Base-by-base conservation (phyloP, 305 asterid genomes). In the Solanum hybrid region DNA sequence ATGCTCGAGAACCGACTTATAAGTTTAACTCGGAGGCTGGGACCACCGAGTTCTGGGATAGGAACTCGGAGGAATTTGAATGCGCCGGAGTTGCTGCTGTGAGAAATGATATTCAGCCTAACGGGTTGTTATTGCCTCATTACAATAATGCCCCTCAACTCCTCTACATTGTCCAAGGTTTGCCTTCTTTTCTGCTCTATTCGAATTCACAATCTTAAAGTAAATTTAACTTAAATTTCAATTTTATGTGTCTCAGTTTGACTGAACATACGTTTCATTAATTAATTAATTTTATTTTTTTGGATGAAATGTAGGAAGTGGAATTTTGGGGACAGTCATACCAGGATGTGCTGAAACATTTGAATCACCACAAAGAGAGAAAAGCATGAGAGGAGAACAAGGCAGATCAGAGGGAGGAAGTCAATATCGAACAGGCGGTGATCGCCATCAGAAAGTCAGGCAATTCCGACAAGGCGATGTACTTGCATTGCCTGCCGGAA, bases 281-380 rank as follows among this genome's bases (percentile, higher is more conserved):
- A n/a, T 1, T 68, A 2, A 65, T 20, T 45, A 0, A 10, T 10
- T 12, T 14, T 51, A 0, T 5, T 57, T 2, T 14, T 10, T 31
- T 7, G 38, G 45, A n/a, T 13, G 37, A 17, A 83, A 84, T 51
- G 75, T 93, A 95, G 97, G 98, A 7, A 87, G 85, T 39, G 97
- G 96, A 29, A 7, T 94, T 84, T 90, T 91, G 29, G 96, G 96
- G 86, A 79, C 41, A 14, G 94, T 95, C 2, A 65, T 95, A 27
- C 97, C 97, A 5, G 97, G 98, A 8, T 96, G 98, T 39, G 95
- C 98, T 0, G 96, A 94, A 92, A 95, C 96, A 4, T 96, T 85
- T 29, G 97, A 95, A 80, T 92, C 95, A 2, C 95, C 89, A 31
- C 13, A 31, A 51, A 51, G 41, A 10, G 76, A 13, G 36, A 78